These are phyloP conservation scores for Polyplosphaeria fusca DNA, from an alignment of 495 filamentous ascomycete genomes.

Conservation along the genomic window DNA sequence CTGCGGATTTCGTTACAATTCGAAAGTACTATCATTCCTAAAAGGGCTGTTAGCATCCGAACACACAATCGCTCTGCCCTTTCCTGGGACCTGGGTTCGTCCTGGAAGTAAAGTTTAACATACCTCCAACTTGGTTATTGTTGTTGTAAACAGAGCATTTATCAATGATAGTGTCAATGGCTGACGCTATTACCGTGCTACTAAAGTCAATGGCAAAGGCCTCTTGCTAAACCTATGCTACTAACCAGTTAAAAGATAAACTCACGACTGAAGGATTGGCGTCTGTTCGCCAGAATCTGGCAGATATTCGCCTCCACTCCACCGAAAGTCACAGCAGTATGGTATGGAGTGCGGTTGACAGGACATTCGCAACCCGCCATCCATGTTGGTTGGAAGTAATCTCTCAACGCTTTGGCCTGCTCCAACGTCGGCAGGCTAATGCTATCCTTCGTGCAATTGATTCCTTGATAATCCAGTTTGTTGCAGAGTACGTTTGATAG, in stretches of 20 bases:
- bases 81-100: background rate
- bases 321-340: background rate
- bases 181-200: background rate
- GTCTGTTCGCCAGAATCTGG: background rate
- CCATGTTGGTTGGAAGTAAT: background rate
- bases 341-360: background rate
- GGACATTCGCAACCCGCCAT: background rate
- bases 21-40: background rate
- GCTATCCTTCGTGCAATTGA: background rate
- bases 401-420: background rate
- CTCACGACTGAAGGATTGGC: background rate
- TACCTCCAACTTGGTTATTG: background rate
- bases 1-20: background rate
- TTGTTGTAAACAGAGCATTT: background rate
- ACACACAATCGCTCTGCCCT: background rate
- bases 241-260: background rate
- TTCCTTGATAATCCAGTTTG: background rate
- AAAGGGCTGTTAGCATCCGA: background rate
- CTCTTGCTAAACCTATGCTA: background rate
- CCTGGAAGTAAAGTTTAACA: too few relatives aligned
- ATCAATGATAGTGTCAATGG: background rate
- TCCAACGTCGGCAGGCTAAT: background rate
- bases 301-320: background rate
- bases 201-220: background rate
- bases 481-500: background rate